Percentiles rank a stretch among this genome's conserved stretches.
Evolutionary conservation across 1,139 yeast genomes (phyloP).

Genomic region (Kodamaea suecica): DNA sequence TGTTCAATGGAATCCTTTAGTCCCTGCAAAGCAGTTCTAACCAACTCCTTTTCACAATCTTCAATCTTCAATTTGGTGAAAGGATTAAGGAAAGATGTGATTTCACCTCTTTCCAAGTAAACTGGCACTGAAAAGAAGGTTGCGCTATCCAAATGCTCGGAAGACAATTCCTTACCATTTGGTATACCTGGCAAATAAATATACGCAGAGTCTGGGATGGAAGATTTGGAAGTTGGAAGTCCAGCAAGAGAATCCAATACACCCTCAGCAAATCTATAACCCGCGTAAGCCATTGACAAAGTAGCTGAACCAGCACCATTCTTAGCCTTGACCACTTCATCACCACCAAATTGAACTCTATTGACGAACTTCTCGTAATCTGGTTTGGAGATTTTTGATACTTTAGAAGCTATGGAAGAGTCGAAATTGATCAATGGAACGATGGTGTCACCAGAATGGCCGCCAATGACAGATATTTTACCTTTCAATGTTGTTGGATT

Average conservation of each 20-base stretch:
- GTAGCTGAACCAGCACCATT: slow-evolving; percentile 79
- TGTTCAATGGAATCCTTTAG: slow-evolving; percentile 55
- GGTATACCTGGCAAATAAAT: slow-evolving; percentile 57
- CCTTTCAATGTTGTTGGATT: slow-evolving; percentile 41
- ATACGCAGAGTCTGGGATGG: slow-evolving; percentile 55
- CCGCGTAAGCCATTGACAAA: slow-evolving; percentile 75
- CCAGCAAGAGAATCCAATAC: slow-evolving; percentile 45
- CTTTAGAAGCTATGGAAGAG: slow-evolving; percentile 25
- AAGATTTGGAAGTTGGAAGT: slow-evolving; percentile 16
- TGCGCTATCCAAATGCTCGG: slow-evolving; percentile 33
- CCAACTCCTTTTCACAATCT: slow-evolving; percentile 43
- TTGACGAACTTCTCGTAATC: slow-evolving; percentile 47
- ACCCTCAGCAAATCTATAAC: slow-evolving; percentile 60
- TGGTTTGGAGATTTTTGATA: slow-evolving; percentile 26
- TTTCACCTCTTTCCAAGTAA: slow-evolving; percentile 48
- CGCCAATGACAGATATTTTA: slow-evolving; percentile 63
- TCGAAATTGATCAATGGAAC: slow-evolving; percentile 51
- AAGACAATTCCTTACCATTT: slow-evolving; percentile 46
- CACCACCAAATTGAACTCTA: slow-evolving; percentile 75
- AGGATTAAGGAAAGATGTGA: slow-evolving; percentile 43
- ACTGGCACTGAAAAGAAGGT: slow-evolving; percentile 67
- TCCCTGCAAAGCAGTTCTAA: slow-evolving; percentile 52
- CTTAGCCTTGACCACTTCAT: slow-evolving; percentile 75
- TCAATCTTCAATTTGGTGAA: slow-evolving; percentile 37
- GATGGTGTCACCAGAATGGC: slow-evolving; percentile 76